Evolutionary conservation across 2,329 filamentous ascomycete genomes (phyloP).

Genomic region (Didymosphaeria variabile): DNA sequence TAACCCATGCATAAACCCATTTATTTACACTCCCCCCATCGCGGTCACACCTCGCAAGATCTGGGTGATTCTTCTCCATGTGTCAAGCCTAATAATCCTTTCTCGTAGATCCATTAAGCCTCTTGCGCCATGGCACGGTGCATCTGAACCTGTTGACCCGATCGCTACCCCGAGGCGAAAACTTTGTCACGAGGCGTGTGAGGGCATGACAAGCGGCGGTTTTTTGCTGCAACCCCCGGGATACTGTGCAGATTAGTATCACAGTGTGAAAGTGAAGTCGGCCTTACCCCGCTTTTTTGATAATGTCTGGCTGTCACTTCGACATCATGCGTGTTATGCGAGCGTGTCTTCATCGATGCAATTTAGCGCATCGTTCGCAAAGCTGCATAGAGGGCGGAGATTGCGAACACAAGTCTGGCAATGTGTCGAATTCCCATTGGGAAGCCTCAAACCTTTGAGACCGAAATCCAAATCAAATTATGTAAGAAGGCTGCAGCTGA

Average conservation of each 20-base stretch:
- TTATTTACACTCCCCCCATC: background rate
- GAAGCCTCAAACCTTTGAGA: background rate
- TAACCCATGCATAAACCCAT: background rate
- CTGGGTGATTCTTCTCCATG: slow-evolving; percentile 4
- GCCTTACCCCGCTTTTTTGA: too few species aligned
- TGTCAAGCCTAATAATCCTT: slow-evolving; percentile 6
- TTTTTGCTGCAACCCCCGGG: background rate
- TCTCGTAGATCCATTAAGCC: background rate
- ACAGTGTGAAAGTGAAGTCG: too few species aligned
- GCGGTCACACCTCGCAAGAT: background rate
- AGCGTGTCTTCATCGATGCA: too few species aligned
- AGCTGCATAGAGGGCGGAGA: too few species aligned
- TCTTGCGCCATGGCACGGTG: background rate
- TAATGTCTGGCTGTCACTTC: too few species aligned
- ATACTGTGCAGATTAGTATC: too few species aligned
- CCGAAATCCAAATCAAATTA: background rate
- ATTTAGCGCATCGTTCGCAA: too few species aligned
- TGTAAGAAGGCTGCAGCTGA: background rate
- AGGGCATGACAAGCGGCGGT: background rate
- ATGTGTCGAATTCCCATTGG: background rate
- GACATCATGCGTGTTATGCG: too few species aligned
- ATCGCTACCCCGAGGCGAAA: background rate
- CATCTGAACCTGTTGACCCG: slow-evolving; percentile 5
- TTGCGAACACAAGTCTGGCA: background rate
- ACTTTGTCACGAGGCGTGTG: background rate